Conservation (phyloP, 371 early-diverging fungal genomes). For the Syncephalastrum monosporum region DNA sequence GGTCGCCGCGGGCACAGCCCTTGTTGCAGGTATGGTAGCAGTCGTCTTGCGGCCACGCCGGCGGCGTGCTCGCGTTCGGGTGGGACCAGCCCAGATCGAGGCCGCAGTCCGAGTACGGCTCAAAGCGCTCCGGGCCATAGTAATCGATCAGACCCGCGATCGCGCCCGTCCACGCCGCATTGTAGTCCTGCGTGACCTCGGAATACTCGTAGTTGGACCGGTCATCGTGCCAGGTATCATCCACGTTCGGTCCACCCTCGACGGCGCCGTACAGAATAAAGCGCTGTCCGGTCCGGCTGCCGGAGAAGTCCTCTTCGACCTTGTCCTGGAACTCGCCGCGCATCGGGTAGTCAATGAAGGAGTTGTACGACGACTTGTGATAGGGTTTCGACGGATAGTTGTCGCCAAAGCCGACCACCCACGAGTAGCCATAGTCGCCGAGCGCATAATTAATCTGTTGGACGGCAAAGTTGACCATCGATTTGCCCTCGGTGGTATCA, state of each 20-base stretch:
- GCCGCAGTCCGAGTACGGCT: conserved; percentile 49
- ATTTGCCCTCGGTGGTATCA: conserved; percentile 26
- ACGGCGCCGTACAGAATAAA: conserved; percentile 60
- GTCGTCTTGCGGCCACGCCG: conserved; percentile 44
- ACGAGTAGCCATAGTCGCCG: conserved; percentile 58
- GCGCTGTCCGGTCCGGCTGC: conserved; percentile 38
- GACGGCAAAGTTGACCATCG: conserved; percentile 45
- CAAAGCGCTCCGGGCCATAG: conserved; percentile 48
- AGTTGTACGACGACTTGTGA: conserved; percentile 58
- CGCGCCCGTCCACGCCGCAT: conserved; percentile 56
- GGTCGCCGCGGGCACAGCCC: conserved; percentile 41
- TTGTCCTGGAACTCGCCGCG: conserved; percentile 45
- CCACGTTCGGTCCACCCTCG: conserved; percentile 51
- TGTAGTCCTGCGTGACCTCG: conserved; percentile 61
- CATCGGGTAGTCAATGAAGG: conserved; percentile 56
- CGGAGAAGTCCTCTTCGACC: conserved; percentile 49
- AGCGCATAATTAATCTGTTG: conserved; percentile 62
- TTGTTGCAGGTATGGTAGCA: conserved; percentile 58
- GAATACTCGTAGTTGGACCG: conserved; percentile 54
- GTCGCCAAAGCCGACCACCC: conserved; percentile 59
- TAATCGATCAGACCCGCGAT: conserved; percentile 55
- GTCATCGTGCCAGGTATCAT: conserved; percentile 57
- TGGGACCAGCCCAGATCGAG: conserved; percentile 58
- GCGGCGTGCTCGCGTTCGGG: conserved; percentile 43
- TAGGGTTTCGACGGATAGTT: conserved; percentile 54